These are phyloP conservation scores for Saccharomycopsis sp. DNA, from an alignment of 805 yeast species.

Conservation along the genomic window DNA sequence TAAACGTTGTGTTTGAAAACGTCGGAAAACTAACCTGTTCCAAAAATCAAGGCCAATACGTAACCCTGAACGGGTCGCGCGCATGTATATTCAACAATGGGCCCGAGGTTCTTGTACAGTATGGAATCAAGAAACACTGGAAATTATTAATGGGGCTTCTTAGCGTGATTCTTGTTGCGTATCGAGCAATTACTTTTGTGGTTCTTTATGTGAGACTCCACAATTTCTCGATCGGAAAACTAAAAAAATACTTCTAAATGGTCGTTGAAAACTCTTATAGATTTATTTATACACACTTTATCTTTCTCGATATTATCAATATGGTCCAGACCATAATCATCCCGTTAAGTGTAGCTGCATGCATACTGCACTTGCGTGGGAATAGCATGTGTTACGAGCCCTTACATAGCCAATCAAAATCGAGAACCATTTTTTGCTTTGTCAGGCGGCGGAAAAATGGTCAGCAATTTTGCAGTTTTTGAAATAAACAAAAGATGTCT, in stretches of 20 bases:
- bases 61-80: constrained; percentile 26
- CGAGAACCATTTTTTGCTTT: too few relatives aligned
- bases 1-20: constrained; percentile 51
- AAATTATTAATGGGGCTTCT: constrained; percentile 17
- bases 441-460: too few relatives aligned
- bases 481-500: background rate
- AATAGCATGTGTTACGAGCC: too few relatives aligned
- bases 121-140: constrained; percentile 36
- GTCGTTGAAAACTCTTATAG: too few relatives aligned
- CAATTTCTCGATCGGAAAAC: constrained; percentile 1
- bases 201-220: constrained; percentile 13
- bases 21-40: constrained; percentile 46
- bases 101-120: constrained; percentile 45
- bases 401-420: background rate
- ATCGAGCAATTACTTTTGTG: constrained; percentile 11
- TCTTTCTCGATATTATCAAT: too few relatives aligned
- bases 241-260: background rate
- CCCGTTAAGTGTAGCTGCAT: too few relatives aligned
- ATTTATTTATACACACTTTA: too few relatives aligned
- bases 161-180: constrained; percentile 14
- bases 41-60: constrained; percentile 1
- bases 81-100: constrained; percentile 49
- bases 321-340: too few relatives aligned
- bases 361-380: too few relatives aligned
- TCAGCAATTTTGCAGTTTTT: too few relatives aligned